Evolutionary conservation across 768 basidiomycete species (phyloP), one percentile per base, ranked within the genome.

Genomic region (Botryobasidium botryosum): DNA sequence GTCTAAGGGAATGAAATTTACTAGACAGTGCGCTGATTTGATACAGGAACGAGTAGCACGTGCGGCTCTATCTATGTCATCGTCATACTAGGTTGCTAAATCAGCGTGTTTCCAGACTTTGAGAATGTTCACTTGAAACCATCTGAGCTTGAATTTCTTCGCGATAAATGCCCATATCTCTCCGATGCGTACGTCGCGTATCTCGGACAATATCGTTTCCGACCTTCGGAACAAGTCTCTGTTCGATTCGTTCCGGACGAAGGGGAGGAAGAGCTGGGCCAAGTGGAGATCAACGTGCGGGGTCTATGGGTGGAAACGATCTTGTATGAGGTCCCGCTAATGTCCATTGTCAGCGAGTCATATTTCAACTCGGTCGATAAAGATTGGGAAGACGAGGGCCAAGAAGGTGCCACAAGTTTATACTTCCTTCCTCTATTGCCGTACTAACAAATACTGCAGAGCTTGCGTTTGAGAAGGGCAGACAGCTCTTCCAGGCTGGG

Each of bases 261-360:
- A 4, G 69, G 75, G 31, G 63, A 62, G 39, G 58, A 64, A 43
- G 58, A 53, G 43, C 55, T 59, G 46, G 91, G 88, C 3, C 59
- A 62, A 28, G 61, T 91, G 28, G 74, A 85, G 53, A 80, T 99
- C 43, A 74, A 77, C 50, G 71, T 74, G 4, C 55, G 55, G 24
- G 90, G 86, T 5, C 69, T 68, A 4, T 91, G 87, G 87, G 62
- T 62, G 0, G 84, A 90, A 51, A 71, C 83, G 5, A 92, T 97
- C 47, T 64, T 94, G 23, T 99, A 92, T 77, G 94, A 97, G 63
- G 88, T 96, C 1, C 91, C 88, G 1, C 64, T 97, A 41, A 90
- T 97, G 87, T 77, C 88, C 12, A 76, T 76, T 50, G 65, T 99
- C 41, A 87, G 84, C 55, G 88, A 99, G 59, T 74, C 76, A 17